Evolutionary conservation across 2,329 filamentous ascomycete genomes (phyloP), one percentile per base, ranked within the genome.

Genomic region (Byssochlamys sp.): DNA sequence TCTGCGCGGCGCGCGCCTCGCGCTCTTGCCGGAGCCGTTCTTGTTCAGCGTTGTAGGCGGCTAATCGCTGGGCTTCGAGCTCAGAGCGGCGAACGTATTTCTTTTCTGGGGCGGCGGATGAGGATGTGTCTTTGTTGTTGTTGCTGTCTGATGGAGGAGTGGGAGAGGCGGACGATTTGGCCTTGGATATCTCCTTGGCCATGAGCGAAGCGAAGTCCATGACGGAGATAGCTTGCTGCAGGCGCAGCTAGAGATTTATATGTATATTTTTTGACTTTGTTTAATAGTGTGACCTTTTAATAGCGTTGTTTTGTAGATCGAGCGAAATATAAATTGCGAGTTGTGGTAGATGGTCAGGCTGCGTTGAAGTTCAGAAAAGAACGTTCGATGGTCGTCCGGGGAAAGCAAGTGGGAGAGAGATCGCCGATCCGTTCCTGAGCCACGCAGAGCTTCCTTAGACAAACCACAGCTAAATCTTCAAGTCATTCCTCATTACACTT

Each of bases 201-300:
- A 99, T 95, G 53, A 99, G 79, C 35, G 90, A 84, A 60, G 91
- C 91, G 78, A 99, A 99, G 75, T 99, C 91, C 94, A 99, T 99
- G 64, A 60, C 79, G 69, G 29, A 24, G n/a, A 27, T 52, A 26
- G 11, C 24, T 7, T 28, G 25, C 49, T 51, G 49, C 49, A 51
- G n/a, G 24, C 10, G 49, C 49, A 51, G 49, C 49, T 2, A 19
- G 39, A 9, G 9, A 45, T 24, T 19, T 6, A 33, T 33, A 2
- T 6, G 2, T 45, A 9, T 4, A n/a, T 9, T n/a, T 3, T 2
- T 24, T 3, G n/a, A 1, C 3, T 45, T 45, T 14, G 24, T 19
- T 9, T 45, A 45, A 7, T 2, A 19, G n/a, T 3, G 4, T 19
- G n/a, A 9, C 5, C 3, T 45, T 45, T 14, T 45, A 2, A 19